phyloP scores from a whole-genome alignment of 805 yeast species.

The Hanseniaspora nectarophila region DNA sequence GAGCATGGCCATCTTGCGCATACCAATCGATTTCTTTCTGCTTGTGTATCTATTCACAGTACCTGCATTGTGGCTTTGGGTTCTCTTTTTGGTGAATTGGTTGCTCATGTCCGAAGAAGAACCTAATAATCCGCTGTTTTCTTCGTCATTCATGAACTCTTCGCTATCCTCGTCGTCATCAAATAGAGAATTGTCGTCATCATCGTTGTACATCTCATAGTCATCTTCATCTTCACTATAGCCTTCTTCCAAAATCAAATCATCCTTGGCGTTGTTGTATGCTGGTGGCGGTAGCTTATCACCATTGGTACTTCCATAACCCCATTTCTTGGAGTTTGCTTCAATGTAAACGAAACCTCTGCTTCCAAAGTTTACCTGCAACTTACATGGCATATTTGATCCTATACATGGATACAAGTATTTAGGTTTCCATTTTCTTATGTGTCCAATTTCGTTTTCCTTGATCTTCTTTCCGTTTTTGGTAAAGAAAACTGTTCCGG shows the following conservation, averaged over 20 bases:
- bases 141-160: conserved; percentile 3
- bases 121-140: neutral
- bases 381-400: conserved; percentile 62
- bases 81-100: neutral
- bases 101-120: neutral
- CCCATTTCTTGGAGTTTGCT: conserved; percentile 91
- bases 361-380: conserved; percentile 86
- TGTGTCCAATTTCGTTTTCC: conserved; percentile 69
- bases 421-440: conserved; percentile 56
- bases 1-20: neutral
- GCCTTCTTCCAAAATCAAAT: conserved; percentile 56
- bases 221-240: conserved; percentile 19
- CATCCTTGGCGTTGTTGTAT: conserved; percentile 67
- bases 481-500: conserved; percentile 85
- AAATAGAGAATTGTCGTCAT: neutral
- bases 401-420: conserved; percentile 83
- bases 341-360: conserved; percentile 82
- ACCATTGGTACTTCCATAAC: conserved; percentile 84
- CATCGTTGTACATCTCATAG: conserved; percentile 11
- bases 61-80: neutral
- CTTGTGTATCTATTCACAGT: neutral
- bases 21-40: conserved; percentile 7
- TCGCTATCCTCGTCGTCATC: neutral
- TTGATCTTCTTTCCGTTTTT: conserved; percentile 82
- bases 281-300: conserved; percentile 88